These are phyloP conservation scores for Clonostachys sp. DNA, from an alignment of 2,329 filamentous ascomycete species.

Conservation along the genomic window DNA sequence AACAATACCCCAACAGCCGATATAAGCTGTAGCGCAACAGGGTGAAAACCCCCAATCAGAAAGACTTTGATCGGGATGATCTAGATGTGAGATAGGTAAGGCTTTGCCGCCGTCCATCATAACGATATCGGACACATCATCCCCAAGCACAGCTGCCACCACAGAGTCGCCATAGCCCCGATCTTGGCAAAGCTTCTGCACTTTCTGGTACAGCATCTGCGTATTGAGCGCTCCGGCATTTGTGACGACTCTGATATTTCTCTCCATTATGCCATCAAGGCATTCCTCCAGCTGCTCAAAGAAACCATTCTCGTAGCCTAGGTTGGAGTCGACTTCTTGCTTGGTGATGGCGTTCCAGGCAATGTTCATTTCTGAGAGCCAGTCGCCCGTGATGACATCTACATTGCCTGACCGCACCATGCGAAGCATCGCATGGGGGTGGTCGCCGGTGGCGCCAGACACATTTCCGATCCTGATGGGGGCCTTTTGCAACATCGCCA, in stretches of 20 bases:
- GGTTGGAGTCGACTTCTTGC: slow-evolving; percentile 18
- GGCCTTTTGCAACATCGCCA: background rate
- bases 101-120: slow-evolving; percentile 6
- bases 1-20: slow-evolving; percentile 43
- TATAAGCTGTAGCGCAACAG: slow-evolving; percentile 31
- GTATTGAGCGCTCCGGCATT: slow-evolving; percentile 34
- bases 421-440: slow-evolving; percentile 22
- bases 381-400: slow-evolving; percentile 31
- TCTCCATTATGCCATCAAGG: slow-evolving; percentile 24
- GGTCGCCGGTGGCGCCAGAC: slow-evolving; percentile 24
- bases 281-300: slow-evolving; percentile 35
- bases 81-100: slow-evolving; percentile 14
- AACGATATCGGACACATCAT: slow-evolving; percentile 25
- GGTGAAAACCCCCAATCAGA: slow-evolving; percentile 19
- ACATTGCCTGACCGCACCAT: slow-evolving; percentile 22
- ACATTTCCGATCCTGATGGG: slow-evolving; percentile 24
- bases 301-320: slow-evolving; percentile 30
- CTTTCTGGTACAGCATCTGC: slow-evolving; percentile 18
- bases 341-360: slow-evolving; percentile 30
- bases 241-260: slow-evolving; percentile 27
- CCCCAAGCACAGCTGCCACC: slow-evolving; percentile 29
- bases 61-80: slow-evolving; percentile 18
- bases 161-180: slow-evolving; percentile 18
- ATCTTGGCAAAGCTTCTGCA: slow-evolving; percentile 19
- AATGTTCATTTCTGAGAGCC: slow-evolving; percentile 44